Evolutionary conservation across 345 rosid species (phyloP).

Genomic region (Atalantia buxifolia): DNA sequence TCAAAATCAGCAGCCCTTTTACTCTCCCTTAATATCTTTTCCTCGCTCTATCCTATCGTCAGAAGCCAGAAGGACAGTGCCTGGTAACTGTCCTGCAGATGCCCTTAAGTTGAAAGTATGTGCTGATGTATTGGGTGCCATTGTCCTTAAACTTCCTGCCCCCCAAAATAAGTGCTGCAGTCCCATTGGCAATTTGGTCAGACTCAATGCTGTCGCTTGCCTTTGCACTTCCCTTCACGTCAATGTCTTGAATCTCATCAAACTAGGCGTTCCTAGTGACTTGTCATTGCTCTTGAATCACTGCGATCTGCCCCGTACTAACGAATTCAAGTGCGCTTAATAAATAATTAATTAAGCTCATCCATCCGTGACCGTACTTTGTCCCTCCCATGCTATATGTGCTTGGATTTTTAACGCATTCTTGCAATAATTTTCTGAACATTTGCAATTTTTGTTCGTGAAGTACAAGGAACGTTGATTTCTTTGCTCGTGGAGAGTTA

Average conservation of each 20-base stretch:
- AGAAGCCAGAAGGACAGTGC: neutral
- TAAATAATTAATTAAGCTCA: neutral
- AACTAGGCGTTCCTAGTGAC: conserved; percentile 45
- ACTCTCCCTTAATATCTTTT: neutral
- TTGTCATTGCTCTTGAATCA: conserved; percentile 50
- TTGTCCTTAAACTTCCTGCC: neutral
- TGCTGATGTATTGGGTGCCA: neutral
- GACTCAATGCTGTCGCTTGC: conserved; percentile 25
- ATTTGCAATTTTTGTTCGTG: neutral
- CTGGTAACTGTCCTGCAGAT: neutral
- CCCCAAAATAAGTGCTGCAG: neutral
- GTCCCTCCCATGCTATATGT: too few relatives aligned
- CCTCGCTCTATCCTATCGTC: neutral
- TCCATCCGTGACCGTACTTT: neutral
- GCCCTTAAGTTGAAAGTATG: neutral
- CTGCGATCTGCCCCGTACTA: conserved; percentile 38
- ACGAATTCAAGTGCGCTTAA: conserved; percentile 50
- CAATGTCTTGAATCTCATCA: conserved; percentile 12
- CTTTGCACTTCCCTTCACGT: conserved; percentile 26
- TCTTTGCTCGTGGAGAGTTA: neutral
- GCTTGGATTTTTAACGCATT: too few relatives aligned
- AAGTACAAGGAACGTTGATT: neutral
- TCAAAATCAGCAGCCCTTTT: neutral
- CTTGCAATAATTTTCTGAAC: too few relatives aligned
- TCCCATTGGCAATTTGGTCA: neutral